phyloP scores from a whole-genome alignment of 2,329 filamentous ascomycete species.

The Aspergillus quadrilineatus region DNA sequence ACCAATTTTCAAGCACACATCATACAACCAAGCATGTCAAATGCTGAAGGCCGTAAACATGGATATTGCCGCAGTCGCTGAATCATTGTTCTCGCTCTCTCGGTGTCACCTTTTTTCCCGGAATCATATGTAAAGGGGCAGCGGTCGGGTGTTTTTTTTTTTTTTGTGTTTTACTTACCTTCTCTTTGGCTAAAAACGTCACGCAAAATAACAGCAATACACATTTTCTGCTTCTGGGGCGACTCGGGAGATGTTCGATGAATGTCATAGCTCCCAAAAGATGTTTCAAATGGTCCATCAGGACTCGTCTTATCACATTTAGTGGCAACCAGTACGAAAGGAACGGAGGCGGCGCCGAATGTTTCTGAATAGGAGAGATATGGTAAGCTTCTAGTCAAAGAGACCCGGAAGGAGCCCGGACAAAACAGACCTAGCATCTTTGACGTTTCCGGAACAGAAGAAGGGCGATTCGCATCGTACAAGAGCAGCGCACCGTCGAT shows the following conservation, averaged over 20 bases:
- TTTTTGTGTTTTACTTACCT: constrained; percentile 55
- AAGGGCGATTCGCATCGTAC: constrained; percentile 80
- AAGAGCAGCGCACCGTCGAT: constrained; percentile 82
- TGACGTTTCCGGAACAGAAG: constrained; percentile 71
- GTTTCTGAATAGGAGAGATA: constrained; percentile 56
- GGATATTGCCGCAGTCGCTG: background rate
- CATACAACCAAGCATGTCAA: constrained; percentile 8
- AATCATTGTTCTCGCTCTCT: constrained; percentile 2
- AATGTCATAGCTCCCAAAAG: constrained; percentile 68
- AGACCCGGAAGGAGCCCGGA: constrained; percentile 1
- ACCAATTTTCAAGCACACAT: constrained; percentile 1
- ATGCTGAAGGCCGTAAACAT: constrained; percentile 4
- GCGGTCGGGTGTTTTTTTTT: background rate
- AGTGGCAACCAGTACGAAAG: constrained; percentile 78
- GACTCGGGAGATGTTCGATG: constrained; percentile 71
- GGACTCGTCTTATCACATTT: constrained; percentile 81
- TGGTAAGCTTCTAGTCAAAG: constrained; percentile 8
- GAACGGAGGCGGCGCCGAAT: constrained; percentile 69
- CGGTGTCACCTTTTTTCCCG: background rate
- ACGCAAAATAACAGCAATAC: constrained; percentile 72
- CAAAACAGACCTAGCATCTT: constrained; percentile 71
- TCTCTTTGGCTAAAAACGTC: constrained; percentile 66
- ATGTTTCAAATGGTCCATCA: constrained; percentile 68
- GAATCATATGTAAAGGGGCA: background rate
- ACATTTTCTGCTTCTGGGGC: constrained; percentile 71